Conservation (phyloP, 2,329 filamentous ascomycete genomes). For the Neofusicoccum cordaticola region DNA sequence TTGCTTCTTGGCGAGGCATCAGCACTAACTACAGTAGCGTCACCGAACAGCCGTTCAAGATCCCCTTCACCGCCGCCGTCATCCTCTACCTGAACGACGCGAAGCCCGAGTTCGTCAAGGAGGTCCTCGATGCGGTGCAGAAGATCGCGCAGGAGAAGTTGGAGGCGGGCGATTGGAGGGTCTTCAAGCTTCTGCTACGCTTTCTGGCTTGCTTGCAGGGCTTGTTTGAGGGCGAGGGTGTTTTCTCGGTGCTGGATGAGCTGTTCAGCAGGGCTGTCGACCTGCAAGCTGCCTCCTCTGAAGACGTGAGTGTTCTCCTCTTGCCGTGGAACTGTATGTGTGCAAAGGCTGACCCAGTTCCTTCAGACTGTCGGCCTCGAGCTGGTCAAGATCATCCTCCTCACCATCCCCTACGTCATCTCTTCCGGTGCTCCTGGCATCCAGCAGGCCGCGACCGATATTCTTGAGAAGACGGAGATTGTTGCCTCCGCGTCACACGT, state of each 20-base stretch:
- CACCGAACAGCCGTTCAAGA: constrained; percentile 92
- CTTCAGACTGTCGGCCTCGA: constrained; percentile 65
- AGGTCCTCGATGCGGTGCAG: constrained; percentile 65
- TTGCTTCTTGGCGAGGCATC: not conserved
- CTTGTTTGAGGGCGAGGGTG: constrained; percentile 75
- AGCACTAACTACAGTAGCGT: constrained; percentile 45
- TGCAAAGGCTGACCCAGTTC: not conserved
- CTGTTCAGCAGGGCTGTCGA: constrained; percentile 91
- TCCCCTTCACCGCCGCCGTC: constrained; percentile 86
- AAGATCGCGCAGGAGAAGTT: constrained; percentile 65
- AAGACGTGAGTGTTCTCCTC: constrained; percentile 67
- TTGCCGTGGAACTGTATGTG: not conserved
- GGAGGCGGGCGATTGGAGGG: constrained; percentile 75
- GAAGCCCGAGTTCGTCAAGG: constrained; percentile 70
- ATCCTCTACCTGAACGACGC: constrained; percentile 75
- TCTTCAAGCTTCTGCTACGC: constrained; percentile 85
- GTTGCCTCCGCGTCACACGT: constrained; percentile 86
- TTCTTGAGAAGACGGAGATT: constrained; percentile 92
- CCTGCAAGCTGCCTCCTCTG: constrained; percentile 85
- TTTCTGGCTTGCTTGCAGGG: constrained; percentile 84
- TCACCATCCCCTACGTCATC: constrained; percentile 90
- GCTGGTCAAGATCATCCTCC: constrained; percentile 92
- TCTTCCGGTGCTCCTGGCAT: constrained; percentile 65
- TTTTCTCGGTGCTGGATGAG: constrained; percentile 82
- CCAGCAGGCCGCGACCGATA: constrained; percentile 68